Percentiles rank a stretch among this genome's conserved stretches.
Evolutionary conservation across 1,284 basidiomycete genomes (phyloP).

Genomic region (Hortiboletus rubellus): DNA sequence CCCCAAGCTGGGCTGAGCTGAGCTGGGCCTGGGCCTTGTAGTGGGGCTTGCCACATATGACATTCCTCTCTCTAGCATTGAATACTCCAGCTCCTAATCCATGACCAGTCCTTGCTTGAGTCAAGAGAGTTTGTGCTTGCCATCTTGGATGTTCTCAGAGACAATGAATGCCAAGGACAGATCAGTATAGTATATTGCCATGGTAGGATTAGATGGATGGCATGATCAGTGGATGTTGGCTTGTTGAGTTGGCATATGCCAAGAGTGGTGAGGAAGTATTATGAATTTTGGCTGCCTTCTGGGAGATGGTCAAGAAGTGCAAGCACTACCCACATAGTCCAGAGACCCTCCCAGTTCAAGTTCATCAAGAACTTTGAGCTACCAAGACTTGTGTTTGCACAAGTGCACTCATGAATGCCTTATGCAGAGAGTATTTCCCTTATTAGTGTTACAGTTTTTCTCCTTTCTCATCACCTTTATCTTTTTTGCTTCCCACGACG

Average conservation of each 20-base stretch:
- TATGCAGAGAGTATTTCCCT: not conserved
- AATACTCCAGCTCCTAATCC: conserved; percentile 75
- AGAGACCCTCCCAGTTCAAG: conserved; percentile 75
- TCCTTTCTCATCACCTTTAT: too few relatives aligned
- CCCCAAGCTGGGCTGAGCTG: too few relatives aligned
- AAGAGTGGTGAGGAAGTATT: conserved; percentile 64
- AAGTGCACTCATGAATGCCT: conserved; percentile 1
- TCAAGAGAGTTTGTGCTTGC: conserved; percentile 53
- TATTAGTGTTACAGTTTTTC: too few relatives aligned
- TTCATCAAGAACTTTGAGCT: conserved; percentile 58
- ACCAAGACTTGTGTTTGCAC: conserved; percentile 26
- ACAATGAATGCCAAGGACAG: conserved; percentile 55
- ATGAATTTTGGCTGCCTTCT: conserved; percentile 60
- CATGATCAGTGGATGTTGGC: conserved; percentile 75
- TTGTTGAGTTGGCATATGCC: conserved; percentile 64
- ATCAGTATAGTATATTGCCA: conserved; percentile 71
- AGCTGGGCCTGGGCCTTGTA: too few relatives aligned
- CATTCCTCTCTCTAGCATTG: conserved; percentile 53
- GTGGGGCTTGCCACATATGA: conserved; percentile 38
- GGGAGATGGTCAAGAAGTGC: conserved; percentile 74
- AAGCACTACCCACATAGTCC: conserved; percentile 69
- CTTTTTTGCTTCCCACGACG: too few relatives aligned
- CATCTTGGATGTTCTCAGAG: conserved; percentile 56
- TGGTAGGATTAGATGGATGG: conserved; percentile 77
- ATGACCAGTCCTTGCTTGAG: conserved; percentile 62